Evolutionary conservation across 495 filamentous ascomycete genomes (phyloP).

Genomic region (Penicillium paradoxum): DNA sequence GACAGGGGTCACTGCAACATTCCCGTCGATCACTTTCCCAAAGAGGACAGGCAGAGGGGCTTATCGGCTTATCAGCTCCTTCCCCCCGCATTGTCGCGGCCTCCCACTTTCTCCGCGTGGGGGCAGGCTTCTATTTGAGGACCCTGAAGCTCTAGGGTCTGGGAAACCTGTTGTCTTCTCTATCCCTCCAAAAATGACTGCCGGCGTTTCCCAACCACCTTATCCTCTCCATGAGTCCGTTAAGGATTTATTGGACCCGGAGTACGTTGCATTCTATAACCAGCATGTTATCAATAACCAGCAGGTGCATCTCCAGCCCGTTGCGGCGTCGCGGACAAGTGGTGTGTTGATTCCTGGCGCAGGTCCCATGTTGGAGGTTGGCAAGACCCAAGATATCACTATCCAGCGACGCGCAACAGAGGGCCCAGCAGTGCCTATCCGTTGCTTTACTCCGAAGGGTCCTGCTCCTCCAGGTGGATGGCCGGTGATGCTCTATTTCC

Average conservation of each 20-base stretch:
- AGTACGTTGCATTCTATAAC: slow-evolving; percentile 54
- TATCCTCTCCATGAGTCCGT: slow-evolving; percentile 53
- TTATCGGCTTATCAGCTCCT: slow-evolving; percentile 4
- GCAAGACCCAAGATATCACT: slow-evolving; percentile 44
- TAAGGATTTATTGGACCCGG: slow-evolving; percentile 40
- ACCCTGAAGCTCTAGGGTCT: background rate
- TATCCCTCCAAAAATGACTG: slow-evolving; percentile 24
- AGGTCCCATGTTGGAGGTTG: slow-evolving; percentile 46
- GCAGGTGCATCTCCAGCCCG: slow-evolving; percentile 49
- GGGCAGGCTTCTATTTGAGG: background rate
- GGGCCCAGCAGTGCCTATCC: slow-evolving; percentile 43
- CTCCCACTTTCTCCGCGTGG: background rate
- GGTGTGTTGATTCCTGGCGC: slow-evolving; percentile 52
- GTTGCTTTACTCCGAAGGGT: slow-evolving; percentile 46
- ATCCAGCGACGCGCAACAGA: slow-evolving; percentile 42
- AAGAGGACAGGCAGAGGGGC: background rate
- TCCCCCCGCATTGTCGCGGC: slow-evolving; percentile 3
- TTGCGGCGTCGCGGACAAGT: slow-evolving; percentile 47
- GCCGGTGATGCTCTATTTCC: slow-evolving; percentile 54
- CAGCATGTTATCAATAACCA: slow-evolving; percentile 46
- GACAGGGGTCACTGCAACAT: background rate
- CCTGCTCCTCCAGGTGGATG: slow-evolving; percentile 43
- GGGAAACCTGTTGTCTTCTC: background rate
- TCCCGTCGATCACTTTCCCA: background rate
- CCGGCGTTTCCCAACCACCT: slow-evolving; percentile 37